Conservation (phyloP, 768 basidiomycete species). For the Suillus spraguei region DNA sequence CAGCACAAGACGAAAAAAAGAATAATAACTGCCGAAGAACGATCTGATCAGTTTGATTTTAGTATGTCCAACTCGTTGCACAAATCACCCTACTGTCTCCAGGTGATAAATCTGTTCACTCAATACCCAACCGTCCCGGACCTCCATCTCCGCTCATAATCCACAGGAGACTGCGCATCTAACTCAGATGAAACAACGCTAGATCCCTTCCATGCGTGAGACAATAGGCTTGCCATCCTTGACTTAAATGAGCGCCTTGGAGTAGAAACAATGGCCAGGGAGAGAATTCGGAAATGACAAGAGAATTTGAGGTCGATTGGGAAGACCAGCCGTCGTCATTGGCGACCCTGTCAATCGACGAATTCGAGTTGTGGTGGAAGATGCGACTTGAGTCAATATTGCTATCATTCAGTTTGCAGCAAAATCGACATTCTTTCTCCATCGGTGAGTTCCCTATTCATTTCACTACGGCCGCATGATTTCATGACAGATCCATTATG, state of each 20-base stretch:
- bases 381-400: not conserved
- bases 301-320: not conserved
- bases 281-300: not conserved
- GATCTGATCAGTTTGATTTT: conserved; percentile 21
- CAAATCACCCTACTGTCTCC: not conserved
- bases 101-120: not conserved
- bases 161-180: not conserved
- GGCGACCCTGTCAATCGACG: not conserved
- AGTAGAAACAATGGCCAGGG: not conserved
- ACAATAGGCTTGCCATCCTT: not conserved
- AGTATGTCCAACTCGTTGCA: not conserved
- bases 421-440: not conserved
- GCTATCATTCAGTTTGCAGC: not conserved
- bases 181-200: not conserved
- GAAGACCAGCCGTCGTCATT: not conserved
- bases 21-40: conserved; percentile 49
- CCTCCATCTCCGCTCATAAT: not conserved
- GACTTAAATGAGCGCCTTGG: not conserved
- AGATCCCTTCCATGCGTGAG: not conserved
- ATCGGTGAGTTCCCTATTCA: too few relatives aligned
- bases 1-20: conserved; percentile 67
- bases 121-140: not conserved
- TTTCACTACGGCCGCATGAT: not conserved
- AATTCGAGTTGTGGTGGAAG: not conserved
- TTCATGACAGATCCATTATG: not conserved